Evolutionary conservation across 768 basidiomycete genomes (phyloP).

Genomic region (Pleurotus tuber-regium): DNA sequence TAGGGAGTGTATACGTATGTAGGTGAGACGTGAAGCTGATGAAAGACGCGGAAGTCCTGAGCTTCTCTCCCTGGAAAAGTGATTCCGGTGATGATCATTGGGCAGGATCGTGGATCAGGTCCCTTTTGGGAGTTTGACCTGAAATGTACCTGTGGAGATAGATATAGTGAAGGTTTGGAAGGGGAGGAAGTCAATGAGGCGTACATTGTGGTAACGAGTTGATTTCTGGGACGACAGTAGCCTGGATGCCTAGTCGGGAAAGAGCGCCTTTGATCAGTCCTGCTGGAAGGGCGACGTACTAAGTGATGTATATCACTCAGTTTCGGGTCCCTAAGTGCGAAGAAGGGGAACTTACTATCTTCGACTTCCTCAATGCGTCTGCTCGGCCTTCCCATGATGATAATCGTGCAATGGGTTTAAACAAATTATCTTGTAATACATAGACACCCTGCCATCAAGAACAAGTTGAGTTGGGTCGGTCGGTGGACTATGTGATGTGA

Average conservation of each 20-base stretch:
- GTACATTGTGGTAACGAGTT: constrained; percentile 83
- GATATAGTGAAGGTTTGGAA: neutral
- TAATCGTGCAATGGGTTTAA: constrained; percentile 79
- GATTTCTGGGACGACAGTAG: constrained; percentile 76
- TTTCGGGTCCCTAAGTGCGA: neutral
- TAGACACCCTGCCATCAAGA: constrained; percentile 69
- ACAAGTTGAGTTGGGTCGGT: neutral
- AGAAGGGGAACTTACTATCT: constrained; percentile 48
- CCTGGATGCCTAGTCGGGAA: constrained; percentile 70
- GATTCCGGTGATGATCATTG: no score
- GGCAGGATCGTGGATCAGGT: no score
- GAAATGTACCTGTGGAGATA: constrained; percentile 64
- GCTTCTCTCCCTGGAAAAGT: no score
- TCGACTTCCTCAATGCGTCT: constrained; percentile 70
- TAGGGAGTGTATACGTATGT: no score
- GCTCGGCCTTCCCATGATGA: constrained; percentile 79
- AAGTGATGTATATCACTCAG: neutral
- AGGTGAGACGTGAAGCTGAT: no score
- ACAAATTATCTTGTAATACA: constrained; percentile 88
- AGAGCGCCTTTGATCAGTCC: constrained; percentile 87
- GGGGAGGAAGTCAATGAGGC: constrained; percentile 4
- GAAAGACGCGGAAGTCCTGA: no score
- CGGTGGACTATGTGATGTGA: constrained; percentile 20
- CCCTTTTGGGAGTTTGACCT: constrained; percentile 75
- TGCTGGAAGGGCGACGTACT: constrained; percentile 82